Base-by-base conservation (phyloP, 1,284 basidiomycete genomes). In the Malassezia arunalokei region DNA sequence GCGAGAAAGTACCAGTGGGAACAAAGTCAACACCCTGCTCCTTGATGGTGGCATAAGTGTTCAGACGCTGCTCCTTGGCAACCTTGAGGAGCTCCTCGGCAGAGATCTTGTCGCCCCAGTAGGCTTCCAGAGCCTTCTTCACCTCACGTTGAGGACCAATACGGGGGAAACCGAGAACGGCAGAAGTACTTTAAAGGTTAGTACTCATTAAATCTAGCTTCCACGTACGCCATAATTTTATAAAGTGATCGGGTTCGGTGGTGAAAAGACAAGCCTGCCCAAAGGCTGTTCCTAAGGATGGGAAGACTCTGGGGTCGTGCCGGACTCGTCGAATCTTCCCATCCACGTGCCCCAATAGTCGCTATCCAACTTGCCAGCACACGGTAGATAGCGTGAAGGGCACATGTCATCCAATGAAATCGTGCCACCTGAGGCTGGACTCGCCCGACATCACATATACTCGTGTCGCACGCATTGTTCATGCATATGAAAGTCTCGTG, bases 71-170 rank as follows among this genome's bases (percentile, higher is more conserved):
- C 59, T 87, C 84, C 71, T 87, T 85, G 68, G 89, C 86, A 62
- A 80, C 82, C 76, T 87, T 86, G 72, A 84, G 84, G 67, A 99
- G 85, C 65, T 91, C 87, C 66, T 87, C 87, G 45, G 83, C 87
- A 59, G 84, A 81, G 74, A 84, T 79, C 78, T 96, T 98, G 76
- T 85, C 87, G 46, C 81, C 87, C 94, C 94, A 99, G 81, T 96
- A 98, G 43, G 72, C 53, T 65, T 73, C 71, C 43, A 71, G 64
- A 29, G 91, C 90, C 79, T 98, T 98, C 80, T 99, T 99, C 68
- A 94, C 83, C 79, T 96, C 90, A 79, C 91, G 87, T 79, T 89
- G 85, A 56, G 85, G 83, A 78, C 87, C 87, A 76, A 98, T 94
- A 73, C 92, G 87, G 73, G 92, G 92, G 79, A 91, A 96, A 74